phyloP scores from a whole-genome alignment of 1,139 yeast genomes.

The Lodderomyces pseudojiufengensis region DNA sequence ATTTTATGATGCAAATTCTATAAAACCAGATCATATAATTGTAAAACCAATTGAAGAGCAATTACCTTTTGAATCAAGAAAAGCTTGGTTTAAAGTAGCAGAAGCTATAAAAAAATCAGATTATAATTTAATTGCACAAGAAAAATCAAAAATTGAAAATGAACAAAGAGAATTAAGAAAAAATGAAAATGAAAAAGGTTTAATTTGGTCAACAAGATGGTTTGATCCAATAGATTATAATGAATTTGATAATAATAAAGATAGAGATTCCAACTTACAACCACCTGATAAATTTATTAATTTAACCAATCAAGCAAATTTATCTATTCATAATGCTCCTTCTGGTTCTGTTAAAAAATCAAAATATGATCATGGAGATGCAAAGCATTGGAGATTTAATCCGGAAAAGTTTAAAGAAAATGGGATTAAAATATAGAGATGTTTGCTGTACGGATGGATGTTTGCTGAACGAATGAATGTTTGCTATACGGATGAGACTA shows the following conservation, averaged over 20 bases:
- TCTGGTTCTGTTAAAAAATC: slow-evolving; percentile 59
- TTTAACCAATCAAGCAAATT: slow-evolving; percentile 50
- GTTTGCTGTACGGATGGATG: too few species aligned
- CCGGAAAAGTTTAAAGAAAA: slow-evolving; percentile 56
- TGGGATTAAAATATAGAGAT: slow-evolving; percentile 1
- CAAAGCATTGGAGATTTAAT: slow-evolving; percentile 68
- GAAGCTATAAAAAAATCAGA: slow-evolving; percentile 77
- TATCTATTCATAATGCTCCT: slow-evolving; percentile 62
- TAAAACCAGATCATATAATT: slow-evolving; percentile 49
- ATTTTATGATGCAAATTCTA: slow-evolving; percentile 67
- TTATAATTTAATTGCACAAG: slow-evolving; percentile 66
- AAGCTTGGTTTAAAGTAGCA: slow-evolving; percentile 85
- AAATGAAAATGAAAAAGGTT: slow-evolving; percentile 60
- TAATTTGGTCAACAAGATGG: slow-evolving; percentile 75
- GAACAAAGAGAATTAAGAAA: slow-evolving; percentile 78
- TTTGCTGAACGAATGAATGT: too few species aligned
- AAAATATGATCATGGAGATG: slow-evolving; percentile 46
- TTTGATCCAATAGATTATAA: slow-evolving; percentile 54
- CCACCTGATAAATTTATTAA: slow-evolving; percentile 43
- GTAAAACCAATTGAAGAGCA: slow-evolving; percentile 82
- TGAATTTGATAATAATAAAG: slow-evolving; percentile 14
- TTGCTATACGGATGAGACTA: too few species aligned
- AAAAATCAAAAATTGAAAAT: slow-evolving; percentile 76
- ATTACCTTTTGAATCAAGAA: slow-evolving; percentile 70
- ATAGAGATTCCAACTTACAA: slow-evolving; percentile 14